Conservation (phyloP, 2,329 filamentous ascomycete genomes). For the Talaromyces amestolkiae region DNA sequence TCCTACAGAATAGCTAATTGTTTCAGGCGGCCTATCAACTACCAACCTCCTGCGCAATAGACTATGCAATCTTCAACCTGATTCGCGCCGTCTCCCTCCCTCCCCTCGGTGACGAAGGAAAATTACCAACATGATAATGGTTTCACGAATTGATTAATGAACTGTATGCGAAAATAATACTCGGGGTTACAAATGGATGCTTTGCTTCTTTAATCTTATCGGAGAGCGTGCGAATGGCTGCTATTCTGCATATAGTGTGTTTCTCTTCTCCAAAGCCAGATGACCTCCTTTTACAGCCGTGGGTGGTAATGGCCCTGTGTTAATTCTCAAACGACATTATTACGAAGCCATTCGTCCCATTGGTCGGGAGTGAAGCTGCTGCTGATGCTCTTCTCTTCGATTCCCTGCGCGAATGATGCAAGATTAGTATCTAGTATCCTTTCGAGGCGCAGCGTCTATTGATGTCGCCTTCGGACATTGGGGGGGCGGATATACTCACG, state of each 20-base stretch:
- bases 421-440: slow-evolving; percentile 10
- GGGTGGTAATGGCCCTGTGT: slow-evolving; percentile 1
- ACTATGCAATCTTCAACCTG: slow-evolving; percentile 1
- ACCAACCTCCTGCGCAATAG: slow-evolving; percentile 62
- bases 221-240: neutral
- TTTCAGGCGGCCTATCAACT: slow-evolving; percentile 75
- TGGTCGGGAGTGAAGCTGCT: slow-evolving; percentile 75
- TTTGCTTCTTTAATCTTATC: neutral
- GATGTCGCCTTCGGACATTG: neutral
- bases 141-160: slow-evolving; percentile 14
- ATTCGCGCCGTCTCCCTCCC: slow-evolving; percentile 24
- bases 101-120: slow-evolving; percentile 19
- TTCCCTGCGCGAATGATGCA: slow-evolving; percentile 44
- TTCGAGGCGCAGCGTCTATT: neutral
- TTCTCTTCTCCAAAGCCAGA: neutral
- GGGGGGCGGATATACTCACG: slow-evolving; percentile 38
- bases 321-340: slow-evolving; percentile 55
- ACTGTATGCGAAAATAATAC: slow-evolving; percentile 13
- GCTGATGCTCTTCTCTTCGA: slow-evolving; percentile 74
- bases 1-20: slow-evolving; percentile 24
- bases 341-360: slow-evolving; percentile 80
- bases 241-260: slow-evolving; percentile 7
- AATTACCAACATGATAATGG: slow-evolving; percentile 18
- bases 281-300: neutral
- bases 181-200: slow-evolving; percentile 12